Evolutionary conservation across 129 eudicot species (phyloP).

Genomic region (Artemisia argyi): DNA sequence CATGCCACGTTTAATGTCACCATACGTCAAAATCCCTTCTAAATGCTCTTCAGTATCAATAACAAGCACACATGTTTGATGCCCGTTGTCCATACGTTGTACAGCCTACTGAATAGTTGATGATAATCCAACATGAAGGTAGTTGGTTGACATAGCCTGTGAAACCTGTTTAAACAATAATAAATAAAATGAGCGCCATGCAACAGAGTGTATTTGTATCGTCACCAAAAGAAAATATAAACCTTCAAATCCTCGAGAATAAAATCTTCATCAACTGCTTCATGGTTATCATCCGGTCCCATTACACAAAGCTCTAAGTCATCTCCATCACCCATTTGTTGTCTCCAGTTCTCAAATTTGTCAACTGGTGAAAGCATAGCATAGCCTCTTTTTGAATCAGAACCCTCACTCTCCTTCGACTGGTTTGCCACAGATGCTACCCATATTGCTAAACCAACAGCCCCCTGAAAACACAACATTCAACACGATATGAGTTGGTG

Average conservation of each 20-base stretch:
- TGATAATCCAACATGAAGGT: constrained; percentile 44
- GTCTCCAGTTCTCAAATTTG: constrained; percentile 55
- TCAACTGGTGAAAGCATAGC: constrained; percentile 61
- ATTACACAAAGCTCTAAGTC: constrained; percentile 77
- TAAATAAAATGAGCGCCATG: not conserved
- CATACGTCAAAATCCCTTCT: constrained; percentile 86
- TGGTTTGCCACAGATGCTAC: no score
- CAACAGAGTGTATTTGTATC: not conserved
- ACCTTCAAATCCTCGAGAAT: constrained; percentile 85
- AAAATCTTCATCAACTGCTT: constrained; percentile 64
- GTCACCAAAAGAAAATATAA: not conserved
- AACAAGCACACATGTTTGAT: constrained; percentile 68
- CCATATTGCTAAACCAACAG: no score
- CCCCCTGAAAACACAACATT: no score
- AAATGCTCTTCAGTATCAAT: constrained; percentile 65
- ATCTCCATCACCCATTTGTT: constrained; percentile 45
- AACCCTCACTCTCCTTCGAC: no score
- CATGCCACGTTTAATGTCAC: constrained; percentile 67
- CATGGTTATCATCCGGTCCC: constrained; percentile 51
- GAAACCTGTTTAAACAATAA: constrained; percentile 55
- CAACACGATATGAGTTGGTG: no score
- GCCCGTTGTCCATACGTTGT: constrained; percentile 64
- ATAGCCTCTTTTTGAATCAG: no score
- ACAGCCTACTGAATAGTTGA: constrained; percentile 72
- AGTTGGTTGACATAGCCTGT: constrained; percentile 74